These are phyloP conservation scores for Wickerhamiella australiensis DNA, from an alignment of 805 yeast species.

Conservation along the genomic window DNA sequence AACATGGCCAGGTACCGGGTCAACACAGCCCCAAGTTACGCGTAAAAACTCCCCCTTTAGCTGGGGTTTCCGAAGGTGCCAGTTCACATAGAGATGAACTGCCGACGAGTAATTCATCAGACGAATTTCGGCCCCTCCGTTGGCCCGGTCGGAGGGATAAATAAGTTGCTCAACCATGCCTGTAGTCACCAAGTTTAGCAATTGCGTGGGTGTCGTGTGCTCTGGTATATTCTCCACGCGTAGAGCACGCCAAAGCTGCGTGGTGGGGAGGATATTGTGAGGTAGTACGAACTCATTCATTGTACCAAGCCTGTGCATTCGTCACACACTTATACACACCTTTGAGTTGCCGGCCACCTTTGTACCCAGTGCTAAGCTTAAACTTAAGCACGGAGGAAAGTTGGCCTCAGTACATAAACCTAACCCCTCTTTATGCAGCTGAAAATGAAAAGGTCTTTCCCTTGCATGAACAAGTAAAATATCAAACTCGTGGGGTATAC, in stretches of 20 bases:
- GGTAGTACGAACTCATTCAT: conserved; percentile 9
- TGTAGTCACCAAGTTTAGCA: conserved; percentile 80
- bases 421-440: conserved; percentile 1
- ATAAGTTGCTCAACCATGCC: conserved; percentile 71
- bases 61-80: conserved; percentile 67
- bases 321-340: background rate
- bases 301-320: background rate
- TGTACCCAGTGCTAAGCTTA: background rate
- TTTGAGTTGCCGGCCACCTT: conserved; percentile 4
- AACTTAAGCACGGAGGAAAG: conserved; percentile 1
- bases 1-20: conserved; percentile 63
- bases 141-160: conserved; percentile 63
- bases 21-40: conserved; percentile 87
- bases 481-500: background rate
- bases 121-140: conserved; percentile 67
- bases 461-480: background rate
- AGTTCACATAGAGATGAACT: conserved; percentile 83
- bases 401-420: background rate
- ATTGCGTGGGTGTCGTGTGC: conserved; percentile 66
- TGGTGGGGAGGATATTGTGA: conserved; percentile 5
- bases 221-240: conserved; percentile 79
- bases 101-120: conserved; percentile 85
- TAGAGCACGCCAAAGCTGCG: conserved; percentile 49
- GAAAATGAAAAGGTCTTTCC: background rate
- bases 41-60: conserved; percentile 72